Evolutionary conservation across 2,329 filamentous ascomycete genomes (phyloP).

Genomic region (Fusarium palustre): DNA sequence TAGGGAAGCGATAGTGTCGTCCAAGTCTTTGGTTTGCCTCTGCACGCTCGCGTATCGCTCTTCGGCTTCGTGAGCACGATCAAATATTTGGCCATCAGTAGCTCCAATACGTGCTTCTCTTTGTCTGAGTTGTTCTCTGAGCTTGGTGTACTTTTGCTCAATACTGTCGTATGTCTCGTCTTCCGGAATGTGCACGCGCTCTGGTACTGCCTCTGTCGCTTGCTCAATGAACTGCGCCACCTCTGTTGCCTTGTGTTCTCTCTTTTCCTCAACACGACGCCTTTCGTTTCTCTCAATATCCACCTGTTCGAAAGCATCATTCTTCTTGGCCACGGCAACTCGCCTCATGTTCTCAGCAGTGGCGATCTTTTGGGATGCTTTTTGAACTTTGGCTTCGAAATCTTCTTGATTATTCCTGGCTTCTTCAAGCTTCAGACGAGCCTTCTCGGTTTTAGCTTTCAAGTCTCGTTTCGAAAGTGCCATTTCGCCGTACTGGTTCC

Average conservation of each 20-base stretch:
- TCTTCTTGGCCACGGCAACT: slow-evolving; percentile 70
- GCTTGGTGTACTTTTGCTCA: slow-evolving; percentile 64
- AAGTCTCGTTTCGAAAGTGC: slow-evolving; percentile 62
- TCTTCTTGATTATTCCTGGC: slow-evolving; percentile 52
- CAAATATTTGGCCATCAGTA: slow-evolving; percentile 72
- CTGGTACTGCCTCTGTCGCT: slow-evolving; percentile 64
- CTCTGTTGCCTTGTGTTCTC: slow-evolving; percentile 58
- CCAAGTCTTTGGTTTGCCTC: slow-evolving; percentile 55
- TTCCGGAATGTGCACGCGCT: slow-evolving; percentile 71
- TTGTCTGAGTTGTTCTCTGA: slow-evolving; percentile 69
- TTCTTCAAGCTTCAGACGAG: slow-evolving; percentile 53
- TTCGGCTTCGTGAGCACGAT: slow-evolving; percentile 57
- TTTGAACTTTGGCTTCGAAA: slow-evolving; percentile 63
- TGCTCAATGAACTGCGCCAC: slow-evolving; percentile 67
- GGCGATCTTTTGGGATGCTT: slow-evolving; percentile 66
- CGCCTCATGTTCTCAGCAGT: slow-evolving; percentile 62
- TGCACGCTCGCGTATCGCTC: slow-evolving; percentile 58
- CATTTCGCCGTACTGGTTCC: slow-evolving; percentile 67
- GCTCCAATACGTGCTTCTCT: slow-evolving; percentile 70
- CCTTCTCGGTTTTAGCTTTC: slow-evolving; percentile 57
- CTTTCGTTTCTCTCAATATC: slow-evolving; percentile 62
- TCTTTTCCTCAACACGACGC: slow-evolving; percentile 59
- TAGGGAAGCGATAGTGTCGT: slow-evolving; percentile 58
- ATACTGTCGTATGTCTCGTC: slow-evolving; percentile 71
- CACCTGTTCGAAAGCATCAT: slow-evolving; percentile 65